Evolutionary conservation across 768 basidiomycete species (phyloP), one percentile per base, ranked within the genome.

Genomic region (Macrocybe gigantea): DNA sequence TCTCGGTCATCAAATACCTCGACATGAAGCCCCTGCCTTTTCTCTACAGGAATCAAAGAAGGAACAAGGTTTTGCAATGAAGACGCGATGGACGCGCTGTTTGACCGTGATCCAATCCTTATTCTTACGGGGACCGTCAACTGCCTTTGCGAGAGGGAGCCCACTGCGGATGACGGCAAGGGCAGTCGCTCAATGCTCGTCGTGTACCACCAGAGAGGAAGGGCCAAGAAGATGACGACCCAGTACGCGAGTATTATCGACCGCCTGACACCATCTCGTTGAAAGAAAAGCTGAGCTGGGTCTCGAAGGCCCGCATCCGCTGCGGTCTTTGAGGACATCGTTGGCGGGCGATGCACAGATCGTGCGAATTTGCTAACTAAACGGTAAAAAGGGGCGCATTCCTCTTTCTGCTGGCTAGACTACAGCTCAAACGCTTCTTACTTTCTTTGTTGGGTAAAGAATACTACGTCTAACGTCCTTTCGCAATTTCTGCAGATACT

Each of bases 181-280:
- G 84, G 70, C 11, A 88, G 72, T 29, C 94, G 80, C 59, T 93
- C 78, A 30, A 98, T 95, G 53, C 88, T 88, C 5, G 96, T 98
- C 29, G 88, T 84, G 44, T 73, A 75, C 92, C 93, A 97, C 96
- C 96, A 99, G 42, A 91, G 74, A 2, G 96, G 96, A 13, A 94
- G 50, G 1, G 85, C 85, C 6, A 91, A 66, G 33, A 95, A 53
- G 33, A 96, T 75, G 29, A 92, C 66, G 22, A 76, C 47, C 81
- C 93, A 93, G 64, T 94, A 96, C 1, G 88, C 78, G 4, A 72
- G 63, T 49, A 94, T 72, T 53, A 93, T 83, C 22, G 66, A 66
- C 53, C 83, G 69, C 31, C 86, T 74, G 38, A 73, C 70, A 44
- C 49, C 55, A 42, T 67, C 61, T 10, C 68, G 66, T 61, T 87